Evolutionary conservation across 768 basidiomycete species (phyloP).

Genomic region (Leccinum broughii): DNA sequence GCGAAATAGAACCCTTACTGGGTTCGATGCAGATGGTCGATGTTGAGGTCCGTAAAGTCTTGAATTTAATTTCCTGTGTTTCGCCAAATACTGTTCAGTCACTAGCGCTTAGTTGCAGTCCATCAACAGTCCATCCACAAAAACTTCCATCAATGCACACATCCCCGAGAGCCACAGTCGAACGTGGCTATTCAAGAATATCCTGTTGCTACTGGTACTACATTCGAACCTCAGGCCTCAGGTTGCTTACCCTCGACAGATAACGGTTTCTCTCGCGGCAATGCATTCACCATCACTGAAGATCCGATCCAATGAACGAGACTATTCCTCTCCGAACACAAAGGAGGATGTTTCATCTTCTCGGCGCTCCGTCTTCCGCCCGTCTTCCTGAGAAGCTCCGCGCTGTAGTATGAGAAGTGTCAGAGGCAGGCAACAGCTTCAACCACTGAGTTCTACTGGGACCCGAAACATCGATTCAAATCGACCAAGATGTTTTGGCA

Average conservation of each 20-base stretch:
- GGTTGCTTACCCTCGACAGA: not conserved
- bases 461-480: not conserved
- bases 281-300: not conserved
- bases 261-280: not conserved
- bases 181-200: not conserved
- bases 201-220: not conserved
- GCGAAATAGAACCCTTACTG: constrained; percentile 2
- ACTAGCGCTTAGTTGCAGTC: constrained; percentile 1
- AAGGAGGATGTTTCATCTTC: not conserved
- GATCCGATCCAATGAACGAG: not conserved
- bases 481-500: not conserved
- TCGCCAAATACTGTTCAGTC: constrained; percentile 1
- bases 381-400: not conserved
- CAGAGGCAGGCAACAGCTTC: not conserved
- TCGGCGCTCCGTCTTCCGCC: constrained; percentile 12
- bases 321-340: not conserved
- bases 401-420: not conserved
- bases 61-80: not conserved
- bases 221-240: not conserved
- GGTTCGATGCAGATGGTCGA: constrained; percentile 9
- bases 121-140: not conserved
- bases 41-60: not conserved
- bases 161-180: not conserved
- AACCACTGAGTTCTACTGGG: not conserved
- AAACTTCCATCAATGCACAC: not conserved